Evolutionary conservation across 2,329 filamentous ascomycete genomes (phyloP).

Genomic region (Geosmithia putterillii): DNA sequence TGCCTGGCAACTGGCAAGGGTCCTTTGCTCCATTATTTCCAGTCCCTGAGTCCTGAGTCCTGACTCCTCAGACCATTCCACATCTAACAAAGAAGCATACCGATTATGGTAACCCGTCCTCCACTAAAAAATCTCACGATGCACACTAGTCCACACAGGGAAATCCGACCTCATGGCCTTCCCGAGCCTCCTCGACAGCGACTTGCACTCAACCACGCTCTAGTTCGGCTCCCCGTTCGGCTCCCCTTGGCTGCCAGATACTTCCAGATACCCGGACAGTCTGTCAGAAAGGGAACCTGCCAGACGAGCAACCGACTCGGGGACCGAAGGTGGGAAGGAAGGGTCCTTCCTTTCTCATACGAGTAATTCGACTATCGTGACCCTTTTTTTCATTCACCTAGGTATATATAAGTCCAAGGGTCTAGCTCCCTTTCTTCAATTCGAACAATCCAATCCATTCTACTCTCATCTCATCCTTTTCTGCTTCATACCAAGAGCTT

Average conservation of each 20-base stretch:
- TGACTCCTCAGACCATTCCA: no score
- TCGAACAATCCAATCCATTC: background rate
- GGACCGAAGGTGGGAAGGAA: background rate
- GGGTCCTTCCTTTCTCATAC: background rate
- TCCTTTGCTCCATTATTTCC: no score
- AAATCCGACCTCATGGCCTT: background rate
- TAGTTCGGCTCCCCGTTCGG: no score
- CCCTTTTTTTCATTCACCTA: background rate
- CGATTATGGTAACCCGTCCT: no score
- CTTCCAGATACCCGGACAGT: background rate
- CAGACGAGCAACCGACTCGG: background rate
- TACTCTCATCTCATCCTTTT: background rate
- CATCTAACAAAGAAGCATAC: no score
- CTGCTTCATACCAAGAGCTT: background rate
- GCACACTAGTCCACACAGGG: background rate
- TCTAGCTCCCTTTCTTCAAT: background rate
- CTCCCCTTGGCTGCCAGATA: background rate
- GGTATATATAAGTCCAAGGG: background rate
- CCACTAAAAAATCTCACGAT: background rate
- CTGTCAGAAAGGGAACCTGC: background rate
- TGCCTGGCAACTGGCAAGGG: no score
- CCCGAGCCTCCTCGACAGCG: background rate
- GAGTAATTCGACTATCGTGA: background rate
- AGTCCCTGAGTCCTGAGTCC: no score
- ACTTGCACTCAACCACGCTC: no score